Base-by-base conservation (phyloP, 1,284 basidiomycete genomes). In the Microstroma glucosiphilum region DNA sequence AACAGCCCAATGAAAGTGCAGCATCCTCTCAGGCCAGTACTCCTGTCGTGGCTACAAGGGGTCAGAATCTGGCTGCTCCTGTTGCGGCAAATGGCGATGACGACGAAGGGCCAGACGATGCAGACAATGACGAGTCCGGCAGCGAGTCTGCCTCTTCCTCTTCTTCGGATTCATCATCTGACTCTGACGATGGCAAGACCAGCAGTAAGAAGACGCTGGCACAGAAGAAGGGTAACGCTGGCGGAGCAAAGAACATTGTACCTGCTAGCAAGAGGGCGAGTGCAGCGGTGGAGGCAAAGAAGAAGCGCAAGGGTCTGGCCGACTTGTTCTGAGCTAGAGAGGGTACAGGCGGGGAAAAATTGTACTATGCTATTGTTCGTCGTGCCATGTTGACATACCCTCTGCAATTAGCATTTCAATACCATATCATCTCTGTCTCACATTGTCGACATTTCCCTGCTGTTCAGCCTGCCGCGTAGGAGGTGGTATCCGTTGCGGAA, bases 181-280 rank as follows among this genome's bases (percentile, higher is more conserved):
- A 48, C 43, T 48, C 43, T n/a, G 43, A 48, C 12, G 43, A 17
- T 6, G 43, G 43, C 43, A 21, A 48, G 17, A 21, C 6, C 43
- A 48, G 13, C 6, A 48, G 21, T n/a, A 4, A 21, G 13, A 48
- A 3, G 6, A 3, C 15, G 43, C 6, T 12, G 17, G 43, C 43
- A 21, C 15, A 48, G 17, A 21, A 21, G 43, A 48, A 48, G 43
- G 17, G 17, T 4, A 48, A 48, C 3, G 17, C 6, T 6, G 43
- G 43, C 43, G 30, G 30, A 37, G 30, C 30, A 9, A 37, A 37
- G 9, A 48, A 48, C 13, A 12, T 48, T 12, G 17, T 48, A 17
- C 43, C 43, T 12, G 43, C 43, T n/a, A 21, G 17, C 43, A 48
- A 48, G 43, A 48, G 43, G 43, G 43, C 43, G 43, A 21, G 43